Base-by-base conservation (phyloP, 306 rosid species). In the Mimosa pudica region DNA sequence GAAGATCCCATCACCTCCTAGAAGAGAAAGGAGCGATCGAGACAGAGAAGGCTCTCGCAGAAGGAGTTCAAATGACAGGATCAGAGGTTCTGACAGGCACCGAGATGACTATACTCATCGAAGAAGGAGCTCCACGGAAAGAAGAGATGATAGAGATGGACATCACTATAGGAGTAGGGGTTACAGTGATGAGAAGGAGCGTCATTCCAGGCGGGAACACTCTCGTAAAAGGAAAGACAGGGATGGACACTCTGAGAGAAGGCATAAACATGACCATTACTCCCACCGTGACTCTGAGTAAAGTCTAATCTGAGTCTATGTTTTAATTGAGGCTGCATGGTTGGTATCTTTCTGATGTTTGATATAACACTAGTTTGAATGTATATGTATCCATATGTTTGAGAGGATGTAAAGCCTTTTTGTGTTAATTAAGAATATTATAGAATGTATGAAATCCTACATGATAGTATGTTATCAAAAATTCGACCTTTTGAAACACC, bases 1-100 rank as follows among this genome's bases (percentile, higher is more conserved):
- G 54, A 77, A 94, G 97, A 89, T 79, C 18, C 98, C 98, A 58
- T 92, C 97, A 0, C 97, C 97, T 4, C 97, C 98, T 35, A 81
- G 90, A 86, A 92, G 90, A 83, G 86, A 82, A 70, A 81, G 82
- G 79, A 83, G 67, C 63, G 75, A 79, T n/a, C 60, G 64, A 13
- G 85, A 85, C 8, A 74, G 73, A 76, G 88, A 85, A 74, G 81
- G 84, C 61, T 82, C 82, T 42, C 70, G 45, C 63, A 74, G 81
- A 74, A 44, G 13, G 65, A 77, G 80, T 70, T 85, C 83, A 47
- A 20, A 3, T 38, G 89, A 87, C 10, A 87, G 79, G 73, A 84
- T 41, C 14, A 81, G 83, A 46, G 77, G 5, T 65, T 17, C 71
- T 10, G 88, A 87, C 38, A 77, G 44, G 48, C 66, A 80, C 60